Evolutionary conservation across 2,329 filamentous ascomycete species (phyloP).

Genomic region (Aspergillus versicolor): DNA sequence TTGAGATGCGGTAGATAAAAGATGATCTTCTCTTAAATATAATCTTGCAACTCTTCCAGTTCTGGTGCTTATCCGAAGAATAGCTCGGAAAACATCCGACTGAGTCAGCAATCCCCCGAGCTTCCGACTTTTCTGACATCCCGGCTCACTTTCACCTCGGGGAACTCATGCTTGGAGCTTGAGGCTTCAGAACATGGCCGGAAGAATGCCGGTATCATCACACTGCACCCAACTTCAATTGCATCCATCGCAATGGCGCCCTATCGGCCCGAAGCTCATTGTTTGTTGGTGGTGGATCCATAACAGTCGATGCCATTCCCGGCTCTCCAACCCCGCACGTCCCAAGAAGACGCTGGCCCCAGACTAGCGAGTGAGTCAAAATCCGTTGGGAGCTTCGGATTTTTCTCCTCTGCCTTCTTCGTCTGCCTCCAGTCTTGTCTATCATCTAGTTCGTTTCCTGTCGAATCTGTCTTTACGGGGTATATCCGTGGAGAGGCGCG

Average conservation of each 20-base stretch:
- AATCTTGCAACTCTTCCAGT: background rate
- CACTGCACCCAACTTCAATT: background rate
- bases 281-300: background rate
- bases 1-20: background rate
- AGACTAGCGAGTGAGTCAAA: conserved; percentile 4
- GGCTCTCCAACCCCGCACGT: conserved; percentile 10
- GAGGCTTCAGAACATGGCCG: background rate
- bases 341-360: background rate
- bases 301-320: background rate
- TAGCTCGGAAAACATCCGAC: background rate
- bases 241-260: background rate
- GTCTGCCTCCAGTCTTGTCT: background rate
- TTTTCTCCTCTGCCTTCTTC: conserved; percentile 6
- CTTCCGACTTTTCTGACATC: background rate
- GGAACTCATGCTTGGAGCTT: background rate
- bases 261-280: background rate
- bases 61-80: background rate
- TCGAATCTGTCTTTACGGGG: background rate
- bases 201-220: background rate
- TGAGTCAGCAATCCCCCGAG: background rate
- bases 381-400: conserved; percentile 8
- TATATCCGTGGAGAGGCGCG: background rate
- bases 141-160: background rate
- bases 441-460: background rate
- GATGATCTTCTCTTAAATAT: too few relatives aligned